phyloP scores from a whole-genome alignment of 2,329 filamentous ascomycete species.

The Xylaria sp. region DNA sequence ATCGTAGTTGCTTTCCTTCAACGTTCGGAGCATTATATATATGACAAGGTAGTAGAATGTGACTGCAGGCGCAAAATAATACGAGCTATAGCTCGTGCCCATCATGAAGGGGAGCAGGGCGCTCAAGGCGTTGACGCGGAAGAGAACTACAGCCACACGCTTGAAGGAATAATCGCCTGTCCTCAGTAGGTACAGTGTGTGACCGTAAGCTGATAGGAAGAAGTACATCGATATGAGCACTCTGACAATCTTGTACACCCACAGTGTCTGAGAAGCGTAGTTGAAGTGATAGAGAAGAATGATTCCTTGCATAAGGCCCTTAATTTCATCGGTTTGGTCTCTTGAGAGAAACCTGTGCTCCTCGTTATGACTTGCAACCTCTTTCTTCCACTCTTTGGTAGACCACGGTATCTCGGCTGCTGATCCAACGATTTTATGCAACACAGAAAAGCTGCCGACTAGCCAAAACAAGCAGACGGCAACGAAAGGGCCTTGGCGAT shows the following conservation, averaged over 20 bases:
- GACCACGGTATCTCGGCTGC: constrained; percentile 16
- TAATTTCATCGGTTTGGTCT: constrained; percentile 68
- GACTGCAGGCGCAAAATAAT: constrained; percentile 64
- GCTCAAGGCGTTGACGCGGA: constrained; percentile 63
- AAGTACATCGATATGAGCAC: constrained; percentile 63
- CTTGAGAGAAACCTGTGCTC: constrained; percentile 55
- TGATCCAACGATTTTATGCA: constrained; percentile 20
- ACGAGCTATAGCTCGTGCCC: constrained; percentile 60
- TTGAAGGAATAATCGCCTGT: constrained; percentile 62
- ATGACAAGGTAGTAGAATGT: constrained; percentile 67
- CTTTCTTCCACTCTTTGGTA: constrained; percentile 23
- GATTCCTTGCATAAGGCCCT: constrained; percentile 68
- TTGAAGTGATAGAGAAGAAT: constrained; percentile 63
- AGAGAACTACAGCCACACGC: constrained; percentile 57
- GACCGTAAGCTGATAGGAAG: constrained; percentile 67
- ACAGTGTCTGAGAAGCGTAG: constrained; percentile 54
- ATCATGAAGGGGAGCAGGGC: constrained; percentile 60
- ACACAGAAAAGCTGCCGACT: constrained; percentile 31
- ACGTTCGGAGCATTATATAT: constrained; percentile 56
- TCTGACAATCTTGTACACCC: constrained; percentile 60
- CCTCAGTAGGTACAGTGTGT: constrained; percentile 62
- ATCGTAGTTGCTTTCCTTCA: constrained; percentile 49
- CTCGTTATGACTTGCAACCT: constrained; percentile 17
- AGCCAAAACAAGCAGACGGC: constrained; percentile 37
- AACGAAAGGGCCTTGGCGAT: constrained; percentile 39